These are phyloP conservation scores for Lichtheimia ornata DNA, from an alignment of 371 early-diverging fungal genomes.

Conservation along the genomic window DNA sequence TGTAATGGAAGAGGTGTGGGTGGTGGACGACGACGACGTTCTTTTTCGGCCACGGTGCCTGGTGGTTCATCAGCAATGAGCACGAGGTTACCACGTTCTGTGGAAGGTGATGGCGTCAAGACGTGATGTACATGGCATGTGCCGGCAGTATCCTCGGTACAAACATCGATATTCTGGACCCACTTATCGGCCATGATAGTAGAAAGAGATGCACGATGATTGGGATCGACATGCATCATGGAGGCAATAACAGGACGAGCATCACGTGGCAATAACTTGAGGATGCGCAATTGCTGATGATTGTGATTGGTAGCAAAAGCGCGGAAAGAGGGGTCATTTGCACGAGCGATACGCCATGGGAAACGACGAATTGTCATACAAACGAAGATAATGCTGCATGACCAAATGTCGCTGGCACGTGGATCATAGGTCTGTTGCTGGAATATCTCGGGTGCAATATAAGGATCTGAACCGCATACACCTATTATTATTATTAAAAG, in stretches of 20 bases:
- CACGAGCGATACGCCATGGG: slow-evolving; percentile 69
- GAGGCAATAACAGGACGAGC: slow-evolving; percentile 41
- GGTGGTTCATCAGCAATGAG: slow-evolving; percentile 23
- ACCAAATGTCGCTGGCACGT: slow-evolving; percentile 74
- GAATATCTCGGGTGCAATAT: slow-evolving; percentile 90
- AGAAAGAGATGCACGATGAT: slow-evolving; percentile 39
- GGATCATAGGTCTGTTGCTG: slow-evolving; percentile 61
- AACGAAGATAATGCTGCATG: slow-evolving; percentile 73
- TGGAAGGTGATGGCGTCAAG: slow-evolving; percentile 2
- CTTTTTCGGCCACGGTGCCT: slow-evolving; percentile 25
- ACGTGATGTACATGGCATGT: slow-evolving; percentile 55
- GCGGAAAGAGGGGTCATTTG: slow-evolving; percentile 53
- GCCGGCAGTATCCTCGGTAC: slow-evolving; percentile 48
- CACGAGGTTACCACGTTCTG: slow-evolving; percentile 20
- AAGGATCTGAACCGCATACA: slow-evolving; percentile 84
- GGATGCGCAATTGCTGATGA: slow-evolving; percentile 42
- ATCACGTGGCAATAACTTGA: slow-evolving; percentile 59
- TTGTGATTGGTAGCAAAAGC: slow-evolving; percentile 47
- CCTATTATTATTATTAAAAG: slow-evolving; percentile 38
- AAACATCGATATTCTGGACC: slow-evolving; percentile 63
- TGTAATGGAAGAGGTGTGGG: no score
- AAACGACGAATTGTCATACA: slow-evolving; percentile 77
- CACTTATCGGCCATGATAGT: slow-evolving; percentile 53
- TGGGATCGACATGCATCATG: slow-evolving; percentile 58
- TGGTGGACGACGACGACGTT: slow-evolving; percentile 13